Base-by-base conservation (phyloP, 192 early-diverging fungal species). In the Funneliformis mosseae region DNA sequence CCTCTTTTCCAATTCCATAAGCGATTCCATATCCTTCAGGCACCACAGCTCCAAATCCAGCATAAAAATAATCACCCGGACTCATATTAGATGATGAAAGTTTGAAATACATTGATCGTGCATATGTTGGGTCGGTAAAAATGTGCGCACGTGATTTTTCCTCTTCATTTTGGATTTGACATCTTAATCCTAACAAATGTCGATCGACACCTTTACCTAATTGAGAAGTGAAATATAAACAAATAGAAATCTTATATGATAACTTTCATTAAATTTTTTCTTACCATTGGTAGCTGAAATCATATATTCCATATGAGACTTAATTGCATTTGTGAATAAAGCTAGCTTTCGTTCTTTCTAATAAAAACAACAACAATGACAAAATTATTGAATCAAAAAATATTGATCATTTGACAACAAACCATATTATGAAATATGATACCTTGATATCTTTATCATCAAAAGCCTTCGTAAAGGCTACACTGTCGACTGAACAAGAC, bases 21-120 rank as follows among this genome's bases (percentile, higher is more conserved):
- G 93, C 94, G 86, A 94, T 87, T 8, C 96, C 96, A 79, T 96
- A 97, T 12, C 96, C 95, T 41, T 95, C 94, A 43, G 89, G 88
- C 27, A 93, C 89, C 18, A 96, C 95, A 0, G 95, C 91, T 23
- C 95, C 96, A 86, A 97, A 97, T 2, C 94, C 95, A 73, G 93
- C 93, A 81, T 91, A 92, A 79, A 92, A 87, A 33, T 82, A 76
- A 72, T 89, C 88, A 41, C 92, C 92, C 5, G 94, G 92, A 27
- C 93, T 92, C 38, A 95, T 89, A 62, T 93, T 95, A 41, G 92
- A 94, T 4, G 96, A 92, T 3, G 96, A 97, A 25, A 98, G 83
- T 33, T 84, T 84, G 83, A 94, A 98, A 76, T 92, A 90, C 88
- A 92, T 92, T 48, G 93, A 95, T 74, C 88, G 88, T 61, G 90